phyloP scores from a whole-genome alignment of 2,329 filamentous ascomycete species.

The Madurella fahalii region DNA sequence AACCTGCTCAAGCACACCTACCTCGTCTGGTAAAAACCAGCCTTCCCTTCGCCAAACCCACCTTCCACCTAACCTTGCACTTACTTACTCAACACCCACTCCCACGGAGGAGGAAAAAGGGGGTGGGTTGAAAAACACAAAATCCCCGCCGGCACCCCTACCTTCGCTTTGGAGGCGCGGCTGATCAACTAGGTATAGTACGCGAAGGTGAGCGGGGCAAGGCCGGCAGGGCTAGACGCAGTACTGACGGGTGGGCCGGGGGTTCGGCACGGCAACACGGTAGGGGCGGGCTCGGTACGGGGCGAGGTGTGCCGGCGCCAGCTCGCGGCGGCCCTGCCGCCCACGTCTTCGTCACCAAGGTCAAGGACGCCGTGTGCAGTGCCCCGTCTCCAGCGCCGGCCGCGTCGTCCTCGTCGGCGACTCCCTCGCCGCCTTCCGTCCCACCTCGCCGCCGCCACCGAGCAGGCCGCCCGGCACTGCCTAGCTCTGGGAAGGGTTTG shows the following conservation, averaged over 20 bases:
- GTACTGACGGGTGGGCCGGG: slow-evolving; percentile 43
- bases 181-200: slow-evolving; percentile 48
- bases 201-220: no score
- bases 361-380: slow-evolving; percentile 39
- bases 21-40: slow-evolving; percentile 22
- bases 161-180: slow-evolving; percentile 35
- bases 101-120: no score
- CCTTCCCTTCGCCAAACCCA: not conserved
- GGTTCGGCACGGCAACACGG: slow-evolving; percentile 37
- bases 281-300: slow-evolving; percentile 39
- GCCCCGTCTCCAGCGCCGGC: slow-evolving; percentile 37
- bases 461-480: slow-evolving; percentile 44
- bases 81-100: not conserved
- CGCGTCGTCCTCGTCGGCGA: slow-evolving; percentile 44
- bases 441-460: slow-evolving; percentile 43
- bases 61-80: not conserved
- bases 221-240: slow-evolving; percentile 36
- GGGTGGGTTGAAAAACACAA: slow-evolving; percentile 37
- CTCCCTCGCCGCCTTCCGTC: slow-evolving; percentile 42
- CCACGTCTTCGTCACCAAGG: slow-evolving; percentile 42
- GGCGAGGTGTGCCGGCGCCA: slow-evolving; percentile 36
- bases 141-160: slow-evolving; percentile 41
- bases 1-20: slow-evolving; percentile 21
- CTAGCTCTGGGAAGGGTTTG: slow-evolving; percentile 38
- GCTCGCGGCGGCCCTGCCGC: slow-evolving; percentile 27